phyloP scores from a whole-genome alignment of 306 rosid species.

The Pyrus communis region DNA sequence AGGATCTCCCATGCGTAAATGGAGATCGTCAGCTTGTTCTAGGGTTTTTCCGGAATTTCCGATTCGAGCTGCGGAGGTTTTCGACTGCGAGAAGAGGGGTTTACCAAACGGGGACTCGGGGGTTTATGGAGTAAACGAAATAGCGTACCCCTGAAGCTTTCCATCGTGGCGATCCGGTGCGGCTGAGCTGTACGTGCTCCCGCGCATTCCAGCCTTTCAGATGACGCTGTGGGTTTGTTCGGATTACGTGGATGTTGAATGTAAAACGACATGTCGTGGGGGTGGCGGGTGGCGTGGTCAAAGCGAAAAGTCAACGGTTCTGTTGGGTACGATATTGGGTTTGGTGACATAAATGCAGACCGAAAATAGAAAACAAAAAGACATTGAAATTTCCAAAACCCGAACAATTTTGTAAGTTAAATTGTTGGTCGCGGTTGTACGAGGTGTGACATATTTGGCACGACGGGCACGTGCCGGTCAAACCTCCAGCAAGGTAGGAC shows the following conservation, averaged over 20 bases:
- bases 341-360: neutral
- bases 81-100: neutral
- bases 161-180: neutral
- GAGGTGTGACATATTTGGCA: neutral
- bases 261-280: neutral
- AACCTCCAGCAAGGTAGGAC: neutral
- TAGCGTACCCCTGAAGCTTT: constrained; percentile 35
- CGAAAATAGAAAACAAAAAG: neutral
- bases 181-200: neutral
- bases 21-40: neutral
- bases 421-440: neutral
- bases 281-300: neutral
- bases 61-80: neutral
- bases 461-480: neutral
- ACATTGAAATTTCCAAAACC: neutral
- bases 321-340: neutral
- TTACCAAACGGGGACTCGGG: neutral
- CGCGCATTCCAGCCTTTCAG: neutral
- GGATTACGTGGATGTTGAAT: neutral
- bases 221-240: neutral
- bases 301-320: neutral
- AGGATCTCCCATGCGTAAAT: constrained; percentile 25
- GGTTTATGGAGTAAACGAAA: neutral
- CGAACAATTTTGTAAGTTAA: neutral
- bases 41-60: neutral